Conservation (phyloP, 257 asterid species). For the Misopates orontium region DNA sequence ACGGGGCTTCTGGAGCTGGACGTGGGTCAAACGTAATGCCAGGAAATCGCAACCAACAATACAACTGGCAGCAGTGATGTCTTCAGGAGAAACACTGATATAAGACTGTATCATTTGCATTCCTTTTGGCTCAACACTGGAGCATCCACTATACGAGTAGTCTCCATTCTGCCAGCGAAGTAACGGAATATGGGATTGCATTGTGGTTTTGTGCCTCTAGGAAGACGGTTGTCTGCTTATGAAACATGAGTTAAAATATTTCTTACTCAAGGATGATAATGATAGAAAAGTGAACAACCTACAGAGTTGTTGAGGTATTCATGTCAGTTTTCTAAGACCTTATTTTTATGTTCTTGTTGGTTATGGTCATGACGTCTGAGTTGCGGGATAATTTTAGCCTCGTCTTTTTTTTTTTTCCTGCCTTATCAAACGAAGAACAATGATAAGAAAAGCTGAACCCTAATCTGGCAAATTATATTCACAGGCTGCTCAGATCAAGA, state of each 20-base stretch:
- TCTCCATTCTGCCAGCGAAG: not conserved
- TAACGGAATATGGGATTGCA: not conserved
- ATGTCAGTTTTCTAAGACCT: too few relatives aligned
- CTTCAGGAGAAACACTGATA: not conserved
- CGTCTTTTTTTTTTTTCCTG: too few relatives aligned
- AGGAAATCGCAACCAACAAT: slow-evolving; percentile 80
- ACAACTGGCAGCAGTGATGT: slow-evolving; percentile 81
- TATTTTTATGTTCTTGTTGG: too few relatives aligned
- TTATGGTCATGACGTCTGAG: too few relatives aligned
- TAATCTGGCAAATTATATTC: too few relatives aligned
- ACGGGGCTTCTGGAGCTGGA: slow-evolving; percentile 72
- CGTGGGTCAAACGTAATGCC: slow-evolving; percentile 72
- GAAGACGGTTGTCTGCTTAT: not conserved
- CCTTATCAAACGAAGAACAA: too few relatives aligned
- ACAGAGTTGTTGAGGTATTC: too few relatives aligned
- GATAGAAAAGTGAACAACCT: too few relatives aligned
- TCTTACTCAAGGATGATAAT: too few relatives aligned
- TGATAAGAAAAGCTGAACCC: too few relatives aligned
- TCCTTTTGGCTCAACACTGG: not conserved
- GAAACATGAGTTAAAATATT: not conserved
- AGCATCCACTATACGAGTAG: not conserved
- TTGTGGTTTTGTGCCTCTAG: not conserved
- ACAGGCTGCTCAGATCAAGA: too few relatives aligned
- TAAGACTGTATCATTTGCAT: not conserved
- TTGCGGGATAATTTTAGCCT: too few relatives aligned